phyloP scores from a whole-genome alignment of 2,329 filamentous ascomycete species.

The Penicillium capsulatum region DNA sequence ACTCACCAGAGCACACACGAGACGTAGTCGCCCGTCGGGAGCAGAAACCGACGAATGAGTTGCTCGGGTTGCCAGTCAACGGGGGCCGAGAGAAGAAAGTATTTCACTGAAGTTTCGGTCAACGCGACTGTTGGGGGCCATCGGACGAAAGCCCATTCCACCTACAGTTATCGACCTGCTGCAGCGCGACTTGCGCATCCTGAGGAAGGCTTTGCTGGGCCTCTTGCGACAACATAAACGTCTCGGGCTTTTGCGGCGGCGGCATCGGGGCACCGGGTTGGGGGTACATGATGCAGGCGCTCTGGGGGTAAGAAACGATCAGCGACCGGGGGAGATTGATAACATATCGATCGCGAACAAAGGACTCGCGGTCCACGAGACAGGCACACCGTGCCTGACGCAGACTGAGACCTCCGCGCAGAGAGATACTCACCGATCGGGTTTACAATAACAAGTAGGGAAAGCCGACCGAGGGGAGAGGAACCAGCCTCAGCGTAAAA shows the following conservation, averaged over 20 bases:
- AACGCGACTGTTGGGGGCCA: conserved; percentile 1
- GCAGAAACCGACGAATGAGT: conserved; percentile 89
- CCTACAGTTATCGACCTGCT: conserved; percentile 87
- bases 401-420: conserved; percentile 13
- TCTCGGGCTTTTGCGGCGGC: conserved; percentile 92
- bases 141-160: neutral
- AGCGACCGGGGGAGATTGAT: conserved; percentile 19
- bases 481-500: conserved; percentile 37
- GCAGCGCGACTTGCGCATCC: conserved; percentile 92
- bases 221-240: conserved; percentile 96
- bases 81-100: conserved; percentile 97
- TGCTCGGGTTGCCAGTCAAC: conserved; percentile 97
- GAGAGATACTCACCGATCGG: conserved; percentile 5
- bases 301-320: conserved; percentile 10
- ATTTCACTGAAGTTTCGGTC: conserved; percentile 69
- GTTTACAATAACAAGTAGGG: conserved; percentile 1
- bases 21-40: conserved; percentile 97
- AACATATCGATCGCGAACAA: conserved; percentile 17
- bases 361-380: conserved; percentile 3
- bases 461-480: conserved; percentile 17
- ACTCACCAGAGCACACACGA: conserved; percentile 89
- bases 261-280: conserved; percentile 79
- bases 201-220: conserved; percentile 94
- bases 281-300: conserved; percentile 61
- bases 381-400: conserved; percentile 1